Evolutionary conservation across 1,139 yeast genomes (phyloP), one percentile per base, ranked within the genome.

Genomic region (Saccharomyces hybrid): DNA sequence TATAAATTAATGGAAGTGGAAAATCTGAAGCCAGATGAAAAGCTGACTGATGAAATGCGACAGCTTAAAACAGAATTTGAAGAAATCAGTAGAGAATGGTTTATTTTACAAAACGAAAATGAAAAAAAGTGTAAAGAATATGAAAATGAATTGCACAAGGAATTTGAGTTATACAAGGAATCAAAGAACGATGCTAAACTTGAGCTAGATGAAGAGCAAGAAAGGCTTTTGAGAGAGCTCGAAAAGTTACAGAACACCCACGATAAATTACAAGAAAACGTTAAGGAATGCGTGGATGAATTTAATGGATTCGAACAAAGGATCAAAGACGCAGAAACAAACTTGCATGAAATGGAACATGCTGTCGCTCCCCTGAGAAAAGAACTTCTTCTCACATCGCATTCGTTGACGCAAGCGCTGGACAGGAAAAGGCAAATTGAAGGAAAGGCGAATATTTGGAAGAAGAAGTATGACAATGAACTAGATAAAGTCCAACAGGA

Each of bases 21-120:
- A 32, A 56, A 57, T 28, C 25, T 59, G 46, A 57, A 58, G 49
- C 67, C 68, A 3, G 59, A 58, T 55, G 60, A 60, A 23, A 55
- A 55, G 14, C 46, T 60, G 0, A 55, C 59, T 14, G 50, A 49
- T 4, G 67, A 63, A 47, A 58, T 64, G 51, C 54, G 59, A 38
- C 57, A 56, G 16, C 55, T 63, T 31, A 57, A 55, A 28, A n/a
- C 32, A 9, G 62, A 60, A 47, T 53, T 59, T 31, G 46, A 47
- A 5, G 53, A 57, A 11, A 57, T 54, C 4, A 56, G 56, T 11
- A 47, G 52, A 11, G 51, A 54, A 14, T 54, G 56, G 52, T 46
- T 53, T 14, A 29, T 23, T 16, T 11, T 63, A 49, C 50, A 54
- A 9, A 27, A 51, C n/a, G 54, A 53, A n/a, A 62, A 64, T 49